Base-by-base conservation (phyloP, 2,329 filamentous ascomycete species). In the Cyphellophora europaea region DNA sequence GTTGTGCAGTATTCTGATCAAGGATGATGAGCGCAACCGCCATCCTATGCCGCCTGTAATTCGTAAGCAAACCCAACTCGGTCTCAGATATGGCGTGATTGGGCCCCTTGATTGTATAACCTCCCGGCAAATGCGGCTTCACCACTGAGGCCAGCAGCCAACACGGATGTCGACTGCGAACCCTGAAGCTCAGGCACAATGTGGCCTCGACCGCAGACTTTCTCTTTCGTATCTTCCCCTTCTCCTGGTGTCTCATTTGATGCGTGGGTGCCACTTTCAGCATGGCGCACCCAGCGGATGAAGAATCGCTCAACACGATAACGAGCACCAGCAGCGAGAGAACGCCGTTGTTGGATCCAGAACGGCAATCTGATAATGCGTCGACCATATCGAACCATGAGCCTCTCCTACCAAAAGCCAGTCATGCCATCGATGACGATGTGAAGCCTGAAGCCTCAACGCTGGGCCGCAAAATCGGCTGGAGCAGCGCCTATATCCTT, bases 341-440 rank as follows among this genome's bases (percentile, higher is more conserved):
- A 25, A 25, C 21, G 21, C 21, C 21, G n/a, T n/a, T 25, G 8
- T n/a, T 25, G 8, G 21, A 8, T 25, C n/a, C 21, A n/a, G n/a
- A n/a, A n/a, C n/a, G n/a, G n/a, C n/a, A n/a, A n/a, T n/a, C n/a
- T n/a, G n/a, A n/a, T 25, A n/a, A 25, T n/a, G 8, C 21, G 8
- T 25, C 21, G n/a, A 25, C 21, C 8, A 8, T 25, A 8, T 25
- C 21, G n/a, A n/a, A n/a, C 8, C 21, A 13, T 13, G 17, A 32
- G 6, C 10, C 13, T 32, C 6, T 6, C 18, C 16, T 6, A 10
- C 30, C 13, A 12, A 11, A 79, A 72, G 8, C 82, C 65, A 30
- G 81, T 72, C 2, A 80, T 77, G 37, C 85, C 70, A 28, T 78
- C 38, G 73, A 79, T 49, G 69, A 77, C 45, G 67, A 73, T 41